These are phyloP conservation scores for Chytriomyces confervae DNA, from an alignment of 192 early-diverging fungal genomes.

Conservation along the genomic window DNA sequence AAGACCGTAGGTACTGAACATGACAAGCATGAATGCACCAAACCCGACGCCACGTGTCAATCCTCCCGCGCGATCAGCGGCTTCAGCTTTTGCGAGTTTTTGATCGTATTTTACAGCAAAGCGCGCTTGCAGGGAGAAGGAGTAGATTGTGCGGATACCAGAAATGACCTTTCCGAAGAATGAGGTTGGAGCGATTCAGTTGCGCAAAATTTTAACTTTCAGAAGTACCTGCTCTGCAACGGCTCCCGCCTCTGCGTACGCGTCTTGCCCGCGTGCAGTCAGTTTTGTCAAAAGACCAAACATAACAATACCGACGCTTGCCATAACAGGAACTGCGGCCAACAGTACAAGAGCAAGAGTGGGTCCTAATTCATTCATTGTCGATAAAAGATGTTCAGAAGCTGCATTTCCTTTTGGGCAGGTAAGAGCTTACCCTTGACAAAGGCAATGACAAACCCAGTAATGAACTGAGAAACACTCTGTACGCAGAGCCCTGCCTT, in stretches of 20 bases:
- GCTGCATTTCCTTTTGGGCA: not conserved
- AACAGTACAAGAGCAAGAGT: conserved; percentile 30
- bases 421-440: conserved; percentile 68
- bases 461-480: conserved; percentile 41
- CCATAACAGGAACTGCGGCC: conserved; percentile 29
- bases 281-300: conserved; percentile 80
- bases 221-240: conserved; percentile 73
- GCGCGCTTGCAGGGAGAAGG: conserved; percentile 80
- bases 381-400: not conserved
- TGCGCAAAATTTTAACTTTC: not conserved
- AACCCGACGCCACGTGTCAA: conserved; percentile 65
- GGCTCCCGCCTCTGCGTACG: conserved; percentile 83
- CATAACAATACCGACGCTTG: conserved; percentile 75
- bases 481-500: conserved; percentile 57
- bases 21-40: conserved; percentile 76
- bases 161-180: conserved; percentile 58
- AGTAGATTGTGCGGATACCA: conserved; percentile 85
- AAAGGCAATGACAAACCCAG: conserved; percentile 56
- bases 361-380: conserved; percentile 1
- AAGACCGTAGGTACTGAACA: conserved; percentile 79
- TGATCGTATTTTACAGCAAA: conserved; percentile 66
- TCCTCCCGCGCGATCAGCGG: conserved; percentile 67
- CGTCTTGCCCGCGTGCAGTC: conserved; percentile 40
- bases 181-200: not conserved
- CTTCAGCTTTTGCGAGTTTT: conserved; percentile 69